These are phyloP conservation scores for Leccinum cinnamomeum DNA, from an alignment of 1,284 basidiomycete genomes.

Conservation along the genomic window DNA sequence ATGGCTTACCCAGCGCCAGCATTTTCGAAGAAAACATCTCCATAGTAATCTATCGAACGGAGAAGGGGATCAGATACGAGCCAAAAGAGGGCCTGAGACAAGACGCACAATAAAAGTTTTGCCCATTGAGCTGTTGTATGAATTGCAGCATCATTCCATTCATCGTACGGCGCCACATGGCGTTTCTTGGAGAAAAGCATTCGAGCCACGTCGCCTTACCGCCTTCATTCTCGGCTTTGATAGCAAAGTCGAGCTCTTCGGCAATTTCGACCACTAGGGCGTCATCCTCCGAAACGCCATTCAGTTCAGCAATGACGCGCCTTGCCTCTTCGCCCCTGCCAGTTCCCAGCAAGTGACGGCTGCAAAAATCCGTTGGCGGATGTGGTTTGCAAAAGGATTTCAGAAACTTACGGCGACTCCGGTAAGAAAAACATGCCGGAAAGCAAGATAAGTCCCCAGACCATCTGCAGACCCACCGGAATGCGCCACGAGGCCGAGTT, in stretches of 20 bases:
- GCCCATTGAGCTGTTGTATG: conserved; percentile 77
- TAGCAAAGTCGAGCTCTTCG: conserved; percentile 66
- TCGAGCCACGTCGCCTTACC: conserved; percentile 79
- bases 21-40: conserved; percentile 80
- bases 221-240: conserved; percentile 70
- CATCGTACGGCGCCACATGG: conserved; percentile 67
- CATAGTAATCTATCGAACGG: conserved; percentile 61
- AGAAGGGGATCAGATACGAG: not conserved
- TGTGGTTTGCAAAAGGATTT: not conserved
- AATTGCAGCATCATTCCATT: conserved; percentile 84
- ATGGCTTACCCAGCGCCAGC: conserved; percentile 58
- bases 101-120: conserved; percentile 70
- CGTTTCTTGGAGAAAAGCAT: conserved; percentile 71
- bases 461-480: conserved; percentile 65
- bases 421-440: conserved; percentile 75
- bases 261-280: conserved; percentile 38
- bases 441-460: conserved; percentile 66
- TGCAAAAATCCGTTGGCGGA: conserved; percentile 23
- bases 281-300: conserved; percentile 51
- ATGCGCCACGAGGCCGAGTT: conserved; percentile 71
- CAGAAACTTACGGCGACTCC: conserved; percentile 64
- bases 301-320: conserved; percentile 63
- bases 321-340: conserved; percentile 56
- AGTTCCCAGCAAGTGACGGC: conserved; percentile 61
- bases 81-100: not conserved